Evolutionary conservation across 495 filamentous ascomycete genomes (phyloP).

Genomic region (Hypoxylon lienhwacheense): DNA sequence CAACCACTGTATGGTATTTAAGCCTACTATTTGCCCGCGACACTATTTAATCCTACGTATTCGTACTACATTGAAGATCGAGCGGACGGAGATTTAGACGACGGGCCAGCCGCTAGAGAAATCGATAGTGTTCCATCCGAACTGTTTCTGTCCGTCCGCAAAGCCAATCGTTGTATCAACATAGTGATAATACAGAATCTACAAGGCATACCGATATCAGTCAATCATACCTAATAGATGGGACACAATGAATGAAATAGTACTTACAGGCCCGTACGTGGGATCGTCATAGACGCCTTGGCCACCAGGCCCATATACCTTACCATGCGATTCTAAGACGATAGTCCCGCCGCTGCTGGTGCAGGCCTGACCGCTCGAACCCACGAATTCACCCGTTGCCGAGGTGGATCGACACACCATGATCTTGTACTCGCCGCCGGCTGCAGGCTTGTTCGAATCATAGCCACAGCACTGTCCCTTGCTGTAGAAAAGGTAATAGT

Average conservation of each 20-base stretch:
- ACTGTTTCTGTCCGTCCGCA: slow-evolving; percentile 63
- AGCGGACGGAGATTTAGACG: too few species aligned
- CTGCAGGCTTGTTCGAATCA: slow-evolving; percentile 48
- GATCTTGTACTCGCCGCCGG: slow-evolving; percentile 68
- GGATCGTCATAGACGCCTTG: slow-evolving; percentile 53
- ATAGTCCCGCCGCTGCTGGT: slow-evolving; percentile 62
- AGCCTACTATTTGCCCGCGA: too few species aligned
- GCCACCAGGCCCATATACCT: slow-evolving; percentile 72
- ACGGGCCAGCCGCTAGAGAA: slow-evolving; percentile 71
- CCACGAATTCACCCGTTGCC: slow-evolving; percentile 61
- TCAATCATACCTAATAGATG: neutral
- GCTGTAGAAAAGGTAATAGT: slow-evolving; percentile 70
- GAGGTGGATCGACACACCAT: slow-evolving; percentile 60
- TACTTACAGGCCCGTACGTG: slow-evolving; percentile 39
- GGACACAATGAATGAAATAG: slow-evolving; percentile 21
- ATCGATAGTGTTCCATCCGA: slow-evolving; percentile 68
- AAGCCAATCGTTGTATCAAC: slow-evolving; percentile 65
- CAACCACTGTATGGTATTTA: too few species aligned
- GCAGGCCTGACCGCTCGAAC: slow-evolving; percentile 60
- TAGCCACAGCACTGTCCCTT: slow-evolving; percentile 64
- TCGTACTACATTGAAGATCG: too few species aligned
- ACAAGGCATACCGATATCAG: neutral
- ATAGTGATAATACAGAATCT: slow-evolving; percentile 75
- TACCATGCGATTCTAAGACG: slow-evolving; percentile 62
- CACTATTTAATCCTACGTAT: too few species aligned